Conservation (phyloP, 768 basidiomycete species). For the Gloeopeniophorella convolvens region DNA sequence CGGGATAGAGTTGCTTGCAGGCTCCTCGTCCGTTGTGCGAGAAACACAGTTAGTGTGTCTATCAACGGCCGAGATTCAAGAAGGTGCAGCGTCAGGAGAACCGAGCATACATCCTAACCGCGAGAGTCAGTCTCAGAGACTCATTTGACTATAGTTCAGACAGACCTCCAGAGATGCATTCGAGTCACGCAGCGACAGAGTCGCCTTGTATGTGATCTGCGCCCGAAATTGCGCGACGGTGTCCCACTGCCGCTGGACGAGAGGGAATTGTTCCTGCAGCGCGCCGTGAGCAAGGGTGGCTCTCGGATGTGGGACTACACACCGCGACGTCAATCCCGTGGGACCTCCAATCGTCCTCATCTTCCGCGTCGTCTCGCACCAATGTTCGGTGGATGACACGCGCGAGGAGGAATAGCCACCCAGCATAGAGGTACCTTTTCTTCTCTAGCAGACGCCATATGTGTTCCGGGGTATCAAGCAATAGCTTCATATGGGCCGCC, state of each 20-base stretch:
- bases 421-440: slow-evolving; percentile 73
- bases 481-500: slow-evolving; percentile 85
- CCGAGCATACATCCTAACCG: slow-evolving; percentile 74
- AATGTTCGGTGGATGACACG: slow-evolving; percentile 79
- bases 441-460: slow-evolving; percentile 82
- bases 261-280: slow-evolving; percentile 72
- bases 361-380: slow-evolving; percentile 54
- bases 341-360: slow-evolving; percentile 51
- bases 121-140: too few relatives aligned
- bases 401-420: slow-evolving; percentile 82
- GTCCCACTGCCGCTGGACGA: slow-evolving; percentile 93
- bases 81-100: slow-evolving; percentile 78
- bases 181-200: slow-evolving; percentile 63
- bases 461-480: slow-evolving; percentile 88
- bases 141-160: too few relatives aligned
- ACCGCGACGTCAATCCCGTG: slow-evolving; percentile 62
- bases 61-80: slow-evolving; percentile 77
- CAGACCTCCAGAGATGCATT: slow-evolving; percentile 47
- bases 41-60: slow-evolving; percentile 64
- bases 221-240: slow-evolving; percentile 77
- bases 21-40: slow-evolving; percentile 63
- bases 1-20: slow-evolving; percentile 35
- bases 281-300: not conserved
- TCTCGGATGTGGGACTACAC: slow-evolving; percentile 21
- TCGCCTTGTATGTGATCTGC: slow-evolving; percentile 88